phyloP scores from a whole-genome alignment of 345 rosid species.

The Populus pruinosa region DNA sequence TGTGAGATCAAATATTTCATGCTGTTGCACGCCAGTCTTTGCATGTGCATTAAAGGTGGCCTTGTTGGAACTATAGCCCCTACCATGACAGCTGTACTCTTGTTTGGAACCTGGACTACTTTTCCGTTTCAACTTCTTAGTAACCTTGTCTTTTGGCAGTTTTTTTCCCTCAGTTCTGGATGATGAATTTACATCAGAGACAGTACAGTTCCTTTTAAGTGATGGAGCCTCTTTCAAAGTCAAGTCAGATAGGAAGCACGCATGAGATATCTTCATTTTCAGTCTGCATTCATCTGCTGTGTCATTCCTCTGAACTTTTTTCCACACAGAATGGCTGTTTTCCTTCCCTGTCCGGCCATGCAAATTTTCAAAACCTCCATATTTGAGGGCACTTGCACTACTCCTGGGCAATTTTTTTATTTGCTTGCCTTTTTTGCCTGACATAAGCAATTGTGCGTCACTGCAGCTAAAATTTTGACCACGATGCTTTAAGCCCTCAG shows the following conservation, averaged over 20 bases:
- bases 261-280: slow-evolving; percentile 22
- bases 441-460: slow-evolving; percentile 12
- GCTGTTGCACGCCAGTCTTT: slow-evolving; percentile 12
- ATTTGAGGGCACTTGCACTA: slow-evolving; percentile 24
- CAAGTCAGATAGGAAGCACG: slow-evolving; percentile 11
- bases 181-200: slow-evolving; percentile 12
- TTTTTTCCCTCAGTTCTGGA: slow-evolving; percentile 24
- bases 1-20: slow-evolving; percentile 21
- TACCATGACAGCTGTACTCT: slow-evolving; percentile 16
- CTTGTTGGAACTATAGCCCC: slow-evolving; percentile 32
- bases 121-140: slow-evolving; percentile 36
- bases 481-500: slow-evolving; percentile 10
- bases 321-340: slow-evolving; percentile 46
- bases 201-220: slow-evolving; percentile 21
- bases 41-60: slow-evolving; percentile 7
- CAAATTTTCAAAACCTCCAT: slow-evolving; percentile 22
- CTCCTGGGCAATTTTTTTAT: slow-evolving; percentile 25
- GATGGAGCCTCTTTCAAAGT: slow-evolving; percentile 18
- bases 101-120: slow-evolving; percentile 28
- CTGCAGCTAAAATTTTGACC: slow-evolving; percentile 5
- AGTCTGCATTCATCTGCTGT: slow-evolving; percentile 13
- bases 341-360: slow-evolving; percentile 31
- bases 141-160: slow-evolving; percentile 23
- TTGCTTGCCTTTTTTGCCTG: slow-evolving; percentile 30
- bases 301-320: slow-evolving; percentile 44